Base-by-base conservation (phyloP, 2,329 filamentous ascomycete species). In the Alternaria hordeiaustralica region DNA sequence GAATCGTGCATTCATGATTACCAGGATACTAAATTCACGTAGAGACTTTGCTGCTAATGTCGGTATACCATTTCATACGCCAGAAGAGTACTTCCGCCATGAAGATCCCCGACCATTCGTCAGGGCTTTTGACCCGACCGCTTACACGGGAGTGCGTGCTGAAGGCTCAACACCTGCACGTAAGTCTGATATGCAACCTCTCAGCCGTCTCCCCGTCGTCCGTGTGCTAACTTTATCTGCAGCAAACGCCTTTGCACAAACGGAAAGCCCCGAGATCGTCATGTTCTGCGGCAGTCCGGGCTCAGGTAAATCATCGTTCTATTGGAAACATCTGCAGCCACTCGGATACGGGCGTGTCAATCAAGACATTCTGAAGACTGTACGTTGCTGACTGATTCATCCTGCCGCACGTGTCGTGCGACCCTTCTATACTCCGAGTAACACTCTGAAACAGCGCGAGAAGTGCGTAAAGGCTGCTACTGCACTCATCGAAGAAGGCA, bases 281-380 rank as follows among this genome's bases (percentile, higher is more conserved):
- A 80, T 98, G 8, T 93, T 97, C 77, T 95, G 92, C 74, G 96
- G 96, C 2, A 93, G 92, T 51, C 96, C 96, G 0, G 94, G 92
- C 1, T 89, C 93, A 3, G 96, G 96, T 18, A 98, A 99, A 80
- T 97, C 93, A 43, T 95, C 93, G 0, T 97, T 96, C 74, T 97
- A 91, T 81, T 93, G 90, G 88, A 89, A 87, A 65, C 83, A 92
- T 67, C 83, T 98, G 36, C 85, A 94, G 76, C 91, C 92, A 23
- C 81, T 96, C 26, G 92, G 90, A 4, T 98, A 97, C 77, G 87
- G 89, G 75, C 88, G 96, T 51, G 88, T 97, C 28, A 99, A 98
- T 72, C 96, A 98, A 82, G 96, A 98, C 79, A 87, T 86, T 2
- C 84, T 97, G 50, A 97, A 97, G 80, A 90, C 88, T 28, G 85